Evolutionary conservation across 768 basidiomycete genomes (phyloP).

Genomic region (Exidia glandulosa): DNA sequence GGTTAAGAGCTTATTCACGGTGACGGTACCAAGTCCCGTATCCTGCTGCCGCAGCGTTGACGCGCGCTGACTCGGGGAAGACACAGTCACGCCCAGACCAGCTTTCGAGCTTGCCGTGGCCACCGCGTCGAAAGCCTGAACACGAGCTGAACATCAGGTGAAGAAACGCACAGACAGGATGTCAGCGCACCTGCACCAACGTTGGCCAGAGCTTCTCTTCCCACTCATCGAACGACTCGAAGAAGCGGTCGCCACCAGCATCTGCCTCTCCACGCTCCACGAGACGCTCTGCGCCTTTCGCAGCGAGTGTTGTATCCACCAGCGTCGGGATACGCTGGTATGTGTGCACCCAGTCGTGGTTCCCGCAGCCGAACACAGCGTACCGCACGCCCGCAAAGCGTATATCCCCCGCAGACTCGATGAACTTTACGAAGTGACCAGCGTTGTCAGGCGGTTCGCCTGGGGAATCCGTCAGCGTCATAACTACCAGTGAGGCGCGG

Average conservation of each 20-base stretch:
- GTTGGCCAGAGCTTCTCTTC: constrained; percentile 24
- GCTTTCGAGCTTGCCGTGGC: constrained; percentile 6
- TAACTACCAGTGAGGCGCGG: too few relatives aligned
- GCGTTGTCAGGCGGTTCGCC: constrained; percentile 41
- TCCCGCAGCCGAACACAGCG: constrained; percentile 40
- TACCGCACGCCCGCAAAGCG: constrained; percentile 23
- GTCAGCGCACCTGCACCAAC: too few relatives aligned
- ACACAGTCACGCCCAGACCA: constrained; percentile 22
- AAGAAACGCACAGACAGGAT: too few relatives aligned
- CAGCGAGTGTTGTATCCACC: constrained; percentile 25
- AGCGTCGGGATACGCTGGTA: constrained; percentile 35
- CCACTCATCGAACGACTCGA: constrained; percentile 34
- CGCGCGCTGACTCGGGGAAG: constrained; percentile 19
- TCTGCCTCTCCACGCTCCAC: constrained; percentile 30
- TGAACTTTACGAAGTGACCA: constrained; percentile 31
- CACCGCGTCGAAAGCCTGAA: constrained; percentile 23
- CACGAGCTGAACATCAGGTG: too few relatives aligned
- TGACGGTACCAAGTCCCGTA: constrained; percentile 26
- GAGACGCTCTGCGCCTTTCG: constrained; percentile 26
- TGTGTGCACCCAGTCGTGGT: constrained; percentile 38
- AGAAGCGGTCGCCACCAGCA: constrained; percentile 29
- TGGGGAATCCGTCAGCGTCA: constrained; percentile 2
- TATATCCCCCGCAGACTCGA: constrained; percentile 17
- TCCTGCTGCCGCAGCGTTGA: constrained; percentile 26
- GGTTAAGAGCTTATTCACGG: constrained; percentile 30